Evolutionary conservation across 805 yeast species (phyloP).

Genomic region (Teunomyces stri): DNA sequence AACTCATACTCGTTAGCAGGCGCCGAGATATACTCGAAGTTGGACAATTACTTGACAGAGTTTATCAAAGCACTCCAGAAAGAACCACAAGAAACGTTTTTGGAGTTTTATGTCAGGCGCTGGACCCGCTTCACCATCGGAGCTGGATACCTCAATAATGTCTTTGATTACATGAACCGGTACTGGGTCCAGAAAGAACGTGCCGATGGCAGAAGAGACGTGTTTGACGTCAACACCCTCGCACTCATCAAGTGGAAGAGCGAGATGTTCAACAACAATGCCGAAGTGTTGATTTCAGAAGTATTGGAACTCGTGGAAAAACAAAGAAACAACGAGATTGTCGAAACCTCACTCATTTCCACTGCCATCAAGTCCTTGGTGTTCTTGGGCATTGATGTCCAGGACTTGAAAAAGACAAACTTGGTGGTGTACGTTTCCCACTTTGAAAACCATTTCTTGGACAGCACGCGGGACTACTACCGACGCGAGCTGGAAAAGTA

Average conservation of each 20-base stretch:
- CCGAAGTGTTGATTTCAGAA: conserved; percentile 59
- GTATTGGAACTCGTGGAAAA: conserved; percentile 71
- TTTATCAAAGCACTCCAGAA: conserved; percentile 52
- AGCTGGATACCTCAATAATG: conserved; percentile 86
- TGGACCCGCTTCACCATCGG: conserved; percentile 92
- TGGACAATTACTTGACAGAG: conserved; percentile 61
- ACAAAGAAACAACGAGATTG: conserved; percentile 77
- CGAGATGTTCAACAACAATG: conserved; percentile 69
- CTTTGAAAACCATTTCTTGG: conserved; percentile 77
- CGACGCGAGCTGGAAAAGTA: conserved; percentile 64
- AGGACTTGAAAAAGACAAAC: conserved; percentile 83
- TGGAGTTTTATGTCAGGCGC: conserved; percentile 78
- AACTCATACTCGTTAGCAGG: conserved; percentile 65
- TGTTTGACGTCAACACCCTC: conserved; percentile 87
- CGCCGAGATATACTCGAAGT: conserved; percentile 76
- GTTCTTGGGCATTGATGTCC: conserved; percentile 83
- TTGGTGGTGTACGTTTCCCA: conserved; percentile 74
- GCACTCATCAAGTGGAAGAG: conserved; percentile 87
- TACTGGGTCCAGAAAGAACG: conserved; percentile 98
- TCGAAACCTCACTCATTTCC: conserved; percentile 63
- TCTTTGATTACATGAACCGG: conserved; percentile 91
- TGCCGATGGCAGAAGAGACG: conserved; percentile 85
- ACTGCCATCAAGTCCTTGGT: conserved; percentile 85
- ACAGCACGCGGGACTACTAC: conserved; percentile 66
- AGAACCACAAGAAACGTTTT: conserved; percentile 61